These are phyloP conservation scores for Strobilomyces dryophilus DNA, from an alignment of 768 basidiomycete species.

Conservation along the genomic window DNA sequence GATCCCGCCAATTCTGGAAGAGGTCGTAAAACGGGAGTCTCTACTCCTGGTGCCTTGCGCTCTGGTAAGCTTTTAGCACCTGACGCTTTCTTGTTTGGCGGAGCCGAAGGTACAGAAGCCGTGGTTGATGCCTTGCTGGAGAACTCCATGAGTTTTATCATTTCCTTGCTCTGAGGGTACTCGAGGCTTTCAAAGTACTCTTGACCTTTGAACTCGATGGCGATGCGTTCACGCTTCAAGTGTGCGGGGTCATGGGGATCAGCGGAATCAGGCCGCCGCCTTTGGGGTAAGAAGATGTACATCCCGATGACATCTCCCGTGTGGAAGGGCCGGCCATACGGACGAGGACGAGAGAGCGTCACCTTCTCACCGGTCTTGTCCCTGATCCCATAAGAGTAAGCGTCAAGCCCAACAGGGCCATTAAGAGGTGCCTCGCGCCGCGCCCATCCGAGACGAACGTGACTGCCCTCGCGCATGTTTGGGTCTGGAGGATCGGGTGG, in stretches of 20 bases:
- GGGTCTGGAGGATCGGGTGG: slow-evolving; percentile 37
- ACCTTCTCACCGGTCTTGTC: slow-evolving; percentile 94
- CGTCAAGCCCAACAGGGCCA: slow-evolving; percentile 89
- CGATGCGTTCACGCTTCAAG: slow-evolving; percentile 82
- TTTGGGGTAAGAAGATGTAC: slow-evolving; percentile 83
- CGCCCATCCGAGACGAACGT: slow-evolving; percentile 90
- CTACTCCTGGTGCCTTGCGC: slow-evolving; percentile 36
- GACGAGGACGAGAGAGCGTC: slow-evolving; percentile 71
- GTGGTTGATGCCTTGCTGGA: slow-evolving; percentile 55
- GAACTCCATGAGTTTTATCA: slow-evolving; percentile 83
- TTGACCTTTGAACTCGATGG: slow-evolving; percentile 95
- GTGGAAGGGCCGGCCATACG: slow-evolving; percentile 70
- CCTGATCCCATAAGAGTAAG: slow-evolving; percentile 86
- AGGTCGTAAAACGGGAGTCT: slow-evolving; percentile 46
- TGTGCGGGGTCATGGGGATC: slow-evolving; percentile 80
- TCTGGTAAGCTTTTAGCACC: slow-evolving; percentile 69
- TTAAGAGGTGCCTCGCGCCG: slow-evolving; percentile 92
- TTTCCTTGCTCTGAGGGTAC: slow-evolving; percentile 86
- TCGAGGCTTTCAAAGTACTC: slow-evolving; percentile 94
- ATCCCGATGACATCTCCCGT: slow-evolving; percentile 91
- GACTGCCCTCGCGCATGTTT: slow-evolving; percentile 59
- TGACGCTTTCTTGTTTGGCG: slow-evolving; percentile 57
- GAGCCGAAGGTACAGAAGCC: slow-evolving; percentile 51
- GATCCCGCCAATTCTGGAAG: slow-evolving; percentile 71
- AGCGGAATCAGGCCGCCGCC: slow-evolving; percentile 49